phyloP scores from a whole-genome alignment of 169 alveolate species.

The Plasmodium malariae region DNA sequence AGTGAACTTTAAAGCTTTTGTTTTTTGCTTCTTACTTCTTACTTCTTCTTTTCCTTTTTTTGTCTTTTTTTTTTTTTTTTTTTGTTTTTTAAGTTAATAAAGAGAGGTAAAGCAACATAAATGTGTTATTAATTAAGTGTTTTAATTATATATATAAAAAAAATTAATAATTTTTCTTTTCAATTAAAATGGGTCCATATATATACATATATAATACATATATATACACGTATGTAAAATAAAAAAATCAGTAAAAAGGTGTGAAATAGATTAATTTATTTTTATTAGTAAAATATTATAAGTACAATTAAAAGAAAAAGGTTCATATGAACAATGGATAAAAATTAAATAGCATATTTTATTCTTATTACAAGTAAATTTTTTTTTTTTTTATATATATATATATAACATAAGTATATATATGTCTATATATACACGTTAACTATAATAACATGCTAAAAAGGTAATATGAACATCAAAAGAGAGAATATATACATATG shows the following conservation, averaged over 20 bases:
- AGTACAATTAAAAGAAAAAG: neutral
- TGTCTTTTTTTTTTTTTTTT: too few species aligned
- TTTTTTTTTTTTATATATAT: too few species aligned
- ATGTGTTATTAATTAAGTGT: neutral
- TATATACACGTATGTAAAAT: neutral
- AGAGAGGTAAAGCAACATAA: neutral
- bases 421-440: neutral
- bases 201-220: neutral
- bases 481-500: too few species aligned
- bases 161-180: neutral
- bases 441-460: neutral
- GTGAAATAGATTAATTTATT: neutral
- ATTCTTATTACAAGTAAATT: neutral
- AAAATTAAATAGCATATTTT: neutral
- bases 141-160: too few species aligned
- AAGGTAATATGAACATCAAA: neutral
- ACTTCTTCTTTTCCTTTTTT: neutral
- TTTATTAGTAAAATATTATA: too few species aligned
- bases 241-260: neutral
- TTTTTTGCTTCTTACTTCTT: neutral
- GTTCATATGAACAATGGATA: neutral
- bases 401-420: too few species aligned
- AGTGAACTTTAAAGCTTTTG: neutral
- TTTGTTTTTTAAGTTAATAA: neutral
- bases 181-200: too few species aligned